Base-by-base conservation (phyloP, 441 rosid species). In the Mallotus japonicus region DNA sequence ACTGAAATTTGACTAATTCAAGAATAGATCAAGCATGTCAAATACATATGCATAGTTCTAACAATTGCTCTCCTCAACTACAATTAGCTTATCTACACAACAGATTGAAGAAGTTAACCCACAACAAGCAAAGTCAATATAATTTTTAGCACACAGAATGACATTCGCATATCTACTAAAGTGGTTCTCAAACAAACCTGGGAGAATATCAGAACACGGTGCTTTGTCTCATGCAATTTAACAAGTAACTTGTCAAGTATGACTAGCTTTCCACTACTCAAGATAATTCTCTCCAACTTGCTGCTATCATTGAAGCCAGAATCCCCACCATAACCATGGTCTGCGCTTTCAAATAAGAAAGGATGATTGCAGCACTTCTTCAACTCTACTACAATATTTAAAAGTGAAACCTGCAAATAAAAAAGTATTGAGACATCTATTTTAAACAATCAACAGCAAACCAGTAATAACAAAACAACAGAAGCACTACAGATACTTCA, bases 331-430 rank as follows among this genome's bases (percentile, higher is more conserved):
- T 96, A 96, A 75, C 99, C 99, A 87, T 96, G 98, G 83, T 93
- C 99, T 13, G 99, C 99, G 82, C 98, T 96, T 89, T 96, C 98
- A 84, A 96, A 96, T 80, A 96, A 85, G 86, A 96, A 96, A 55
- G 99, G 99, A 74, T 96, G 99, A 69, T 96, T 96, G 89, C 98
- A 96, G 84, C 99, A 96, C 77, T 96, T 96, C 93, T 96, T 96
- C 90, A 96, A 76, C 87, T 96, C 99, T 72, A 96, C 99, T 72
- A 96, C 98, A 69, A 96, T 96, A 85, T 96, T 96, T 79, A 96
- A 76, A 81, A 96, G 98, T 40, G 99, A 96, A 80, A 93, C 99
- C 99, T 94, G 90, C 20, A 76, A 72, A 71, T 70, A 71, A 8
- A 74, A 65, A 79, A 40, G 11, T 77, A 75, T 22, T 50, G 56